Evolutionary conservation across 495 filamentous ascomycete genomes (phyloP).

Genomic region (Tuber aestivum): DNA sequence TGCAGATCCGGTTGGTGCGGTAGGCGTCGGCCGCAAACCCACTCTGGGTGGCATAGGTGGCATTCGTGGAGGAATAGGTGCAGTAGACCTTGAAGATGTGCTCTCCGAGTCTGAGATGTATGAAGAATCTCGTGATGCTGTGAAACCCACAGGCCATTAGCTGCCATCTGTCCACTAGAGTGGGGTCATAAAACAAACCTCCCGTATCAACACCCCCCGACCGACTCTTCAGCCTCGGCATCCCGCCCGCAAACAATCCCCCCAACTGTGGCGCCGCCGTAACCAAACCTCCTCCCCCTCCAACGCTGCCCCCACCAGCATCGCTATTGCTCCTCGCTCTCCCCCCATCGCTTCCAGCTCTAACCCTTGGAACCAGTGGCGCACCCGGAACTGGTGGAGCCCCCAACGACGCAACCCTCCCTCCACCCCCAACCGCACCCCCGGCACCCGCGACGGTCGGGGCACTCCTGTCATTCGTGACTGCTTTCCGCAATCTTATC

Average conservation of each 20-base stretch:
- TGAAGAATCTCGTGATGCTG: conserved; percentile 65
- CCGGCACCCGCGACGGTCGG: conserved; percentile 53
- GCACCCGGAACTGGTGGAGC: conserved; percentile 75
- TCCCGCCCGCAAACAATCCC: conserved; percentile 87
- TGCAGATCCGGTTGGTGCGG: conserved; percentile 38
- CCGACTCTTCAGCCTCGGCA: conserved; percentile 87
- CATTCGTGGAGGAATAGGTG: conserved; percentile 52
- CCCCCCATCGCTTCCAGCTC: conserved; percentile 26
- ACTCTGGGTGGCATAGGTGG: conserved; percentile 48
- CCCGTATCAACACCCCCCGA: conserved; percentile 84
- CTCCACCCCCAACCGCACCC: conserved; percentile 52
- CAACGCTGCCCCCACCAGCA: conserved; percentile 45
- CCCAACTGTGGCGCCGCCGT: conserved; percentile 72
- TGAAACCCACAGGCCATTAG: conserved; percentile 40
- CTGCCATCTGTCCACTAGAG: conserved; percentile 1
- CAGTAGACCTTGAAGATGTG: conserved; percentile 51
- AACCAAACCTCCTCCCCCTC: conserved; percentile 43
- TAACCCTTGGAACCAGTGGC: conserved; percentile 23
- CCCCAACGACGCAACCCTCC: conserved; percentile 53
- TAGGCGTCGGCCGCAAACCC: conserved; percentile 15
- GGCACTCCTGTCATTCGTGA: conserved; percentile 91
- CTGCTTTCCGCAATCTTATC: conserved; percentile 70
- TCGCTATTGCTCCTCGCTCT: conserved; percentile 45
- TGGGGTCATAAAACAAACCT: conserved; percentile 45
- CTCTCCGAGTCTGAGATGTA: conserved; percentile 69